Percentiles rank a stretch among this genome's conserved stretches.
phyloP scores from a whole-genome alignment of 495 filamentous ascomycete genomes.

The Daldinia caldariorum region DNA sequence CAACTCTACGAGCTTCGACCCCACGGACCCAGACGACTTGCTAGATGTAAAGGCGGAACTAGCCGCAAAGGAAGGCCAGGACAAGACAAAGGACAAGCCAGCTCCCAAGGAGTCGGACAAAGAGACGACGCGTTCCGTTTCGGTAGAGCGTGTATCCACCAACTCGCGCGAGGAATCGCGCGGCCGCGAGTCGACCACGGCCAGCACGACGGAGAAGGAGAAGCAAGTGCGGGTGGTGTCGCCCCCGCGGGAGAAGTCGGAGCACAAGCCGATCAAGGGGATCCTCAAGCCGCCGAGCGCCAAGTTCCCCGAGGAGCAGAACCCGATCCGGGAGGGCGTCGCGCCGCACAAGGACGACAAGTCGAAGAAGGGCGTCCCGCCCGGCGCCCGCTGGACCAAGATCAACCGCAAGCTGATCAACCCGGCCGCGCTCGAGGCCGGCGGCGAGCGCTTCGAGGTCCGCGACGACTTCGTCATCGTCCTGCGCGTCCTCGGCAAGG shows the following conservation, averaged over 20 bases:
- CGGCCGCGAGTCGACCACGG: conserved; percentile 48
- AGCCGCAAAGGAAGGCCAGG: conserved; percentile 50
- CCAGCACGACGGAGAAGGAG: conserved; percentile 41
- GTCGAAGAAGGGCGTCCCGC: conserved; percentile 72
- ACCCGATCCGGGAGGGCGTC: conserved; percentile 85
- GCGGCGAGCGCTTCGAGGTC: conserved; percentile 83
- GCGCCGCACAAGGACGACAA: conserved; percentile 86
- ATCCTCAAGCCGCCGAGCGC: conserved; percentile 77
- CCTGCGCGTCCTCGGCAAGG: conserved; percentile 77
- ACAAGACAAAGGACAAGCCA: conserved; percentile 40
- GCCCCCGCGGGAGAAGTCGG: conserved; percentile 60
- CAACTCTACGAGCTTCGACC: conserved; percentile 57
- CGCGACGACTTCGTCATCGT: conserved; percentile 87
- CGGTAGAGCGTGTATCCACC: conserved; percentile 38
- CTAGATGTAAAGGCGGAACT: conserved; percentile 60
- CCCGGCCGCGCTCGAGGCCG: conserved; percentile 77
- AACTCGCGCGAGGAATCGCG: conserved; percentile 52
- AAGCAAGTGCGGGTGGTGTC: conserved; percentile 64
- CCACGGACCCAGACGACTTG: conserved; percentile 59
- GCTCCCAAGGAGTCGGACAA: conserved; percentile 43
- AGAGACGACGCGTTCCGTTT: conserved; percentile 33
- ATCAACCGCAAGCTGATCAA: conserved; percentile 85
- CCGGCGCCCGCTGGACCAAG: conserved; percentile 87
- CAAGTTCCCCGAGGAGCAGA: conserved; percentile 81
- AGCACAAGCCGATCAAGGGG: conserved; percentile 65